Evolutionary conservation across 2,329 filamentous ascomycete species (phyloP), one percentile per base, ranked within the genome.

Genomic region (Talaromyces islandicus): DNA sequence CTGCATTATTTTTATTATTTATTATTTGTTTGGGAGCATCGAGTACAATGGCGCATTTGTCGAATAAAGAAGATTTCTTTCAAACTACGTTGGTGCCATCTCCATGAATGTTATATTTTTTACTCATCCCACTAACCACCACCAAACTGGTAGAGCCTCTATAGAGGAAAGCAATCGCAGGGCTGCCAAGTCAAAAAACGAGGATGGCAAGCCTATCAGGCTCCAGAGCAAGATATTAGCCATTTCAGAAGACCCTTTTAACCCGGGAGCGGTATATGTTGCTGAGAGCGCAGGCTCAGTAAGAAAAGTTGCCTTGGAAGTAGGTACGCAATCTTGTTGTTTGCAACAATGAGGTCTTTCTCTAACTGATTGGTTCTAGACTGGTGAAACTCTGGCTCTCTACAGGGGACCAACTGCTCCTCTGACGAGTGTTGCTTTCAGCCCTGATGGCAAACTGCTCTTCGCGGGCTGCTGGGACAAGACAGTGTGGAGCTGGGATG

Each of bases 381-480:
- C 76, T 14, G 73, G 74, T 62, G 72, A 82, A 65, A 77, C 71
- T 50, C 63, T 73, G 56, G 73, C 76, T 14, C 69, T 80, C 4
- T 96, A 89, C 70, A 84, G 84, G 69, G 91, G 91, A 2, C 90
- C 92, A 19, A 83, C 83, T 52, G 88, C 91, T 3, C 94, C 94
- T 1, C 80, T 96, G 10, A 93, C 91, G 10, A 90, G 88, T 65
- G 75, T 96, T 29, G 85, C 89, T 17, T 79, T 91, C 38, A 87
- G 85, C 14, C 72, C 78, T 4, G 77, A 77, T 27, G 80, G 79
- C 62, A 88, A 82, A 1, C 71, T 97, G 11, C 57, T 77, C 27
- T 97, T 91, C 73, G 91, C 91, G 25, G 93, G 92, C 35, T 94
- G 88, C 61, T 99, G 94, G 94, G 93, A 99, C 77, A 96, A 96